Evolutionary conservation across 2,329 filamentous ascomycete genomes (phyloP).

Genomic region (Penicillium hesseltinei): DNA sequence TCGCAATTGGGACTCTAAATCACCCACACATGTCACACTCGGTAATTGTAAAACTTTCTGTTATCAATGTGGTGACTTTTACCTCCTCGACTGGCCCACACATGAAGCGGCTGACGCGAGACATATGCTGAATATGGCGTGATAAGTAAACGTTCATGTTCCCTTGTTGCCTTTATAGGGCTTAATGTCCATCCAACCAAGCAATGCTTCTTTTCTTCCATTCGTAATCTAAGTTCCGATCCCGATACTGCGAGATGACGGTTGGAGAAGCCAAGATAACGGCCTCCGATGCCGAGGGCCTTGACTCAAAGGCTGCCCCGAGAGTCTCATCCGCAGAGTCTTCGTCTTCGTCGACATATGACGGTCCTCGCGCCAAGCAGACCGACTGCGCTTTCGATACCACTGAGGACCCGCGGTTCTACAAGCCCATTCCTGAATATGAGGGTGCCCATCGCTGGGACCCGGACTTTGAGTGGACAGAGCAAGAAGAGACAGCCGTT

Average conservation of each 20-base stretch:
- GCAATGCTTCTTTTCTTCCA: background rate
- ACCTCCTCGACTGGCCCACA: background rate
- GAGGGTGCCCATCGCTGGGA: slow-evolving; percentile 52
- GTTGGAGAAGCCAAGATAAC: slow-evolving; percentile 16
- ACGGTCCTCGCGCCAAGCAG: slow-evolving; percentile 7
- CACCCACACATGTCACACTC: background rate
- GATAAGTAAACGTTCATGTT: background rate
- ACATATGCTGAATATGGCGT: slow-evolving; percentile 7
- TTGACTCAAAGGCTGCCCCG: slow-evolving; percentile 10
- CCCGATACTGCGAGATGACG: slow-evolving; percentile 14
- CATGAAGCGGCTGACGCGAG: background rate
- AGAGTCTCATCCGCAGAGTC: slow-evolving; percentile 12
- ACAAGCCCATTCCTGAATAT: slow-evolving; percentile 44
- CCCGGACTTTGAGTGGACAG: slow-evolving; percentile 46
- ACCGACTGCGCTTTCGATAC: slow-evolving; percentile 36
- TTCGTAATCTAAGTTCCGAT: background rate
- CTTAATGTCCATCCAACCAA: background rate
- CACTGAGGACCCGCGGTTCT: slow-evolving; percentile 36
- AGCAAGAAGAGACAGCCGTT: slow-evolving; percentile 44
- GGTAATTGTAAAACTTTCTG: background rate
- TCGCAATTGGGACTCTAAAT: slow-evolving; percentile 4
- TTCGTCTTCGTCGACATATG: slow-evolving; percentile 15
- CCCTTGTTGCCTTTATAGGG: slow-evolving; percentile 14
- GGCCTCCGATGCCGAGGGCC: background rate
- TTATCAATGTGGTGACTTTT: background rate